A percentile compares a stretch with the other conserved stretches of the same genome.
Conservation (phyloP, 2,329 filamentous ascomycete species). For the Colletotrichum destructivum region DNA sequence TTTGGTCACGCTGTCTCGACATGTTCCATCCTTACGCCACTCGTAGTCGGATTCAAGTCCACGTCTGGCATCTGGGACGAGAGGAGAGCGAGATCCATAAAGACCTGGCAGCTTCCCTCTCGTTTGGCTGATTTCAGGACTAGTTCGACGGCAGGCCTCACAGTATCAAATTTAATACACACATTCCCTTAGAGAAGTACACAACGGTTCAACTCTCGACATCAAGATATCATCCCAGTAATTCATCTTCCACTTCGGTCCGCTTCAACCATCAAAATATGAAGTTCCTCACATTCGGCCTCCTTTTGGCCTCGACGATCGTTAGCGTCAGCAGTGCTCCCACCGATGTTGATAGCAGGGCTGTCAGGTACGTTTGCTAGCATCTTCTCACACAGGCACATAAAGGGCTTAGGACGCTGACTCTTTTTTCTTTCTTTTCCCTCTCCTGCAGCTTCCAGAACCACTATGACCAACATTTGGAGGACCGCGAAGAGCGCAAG, state of each 20-base stretch:
- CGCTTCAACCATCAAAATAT: conserved; percentile 39
- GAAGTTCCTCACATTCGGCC: conserved; percentile 35
- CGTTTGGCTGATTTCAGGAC: not conserved
- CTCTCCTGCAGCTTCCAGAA: not conserved
- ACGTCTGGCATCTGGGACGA: conserved; percentile 3
- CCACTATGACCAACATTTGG: conserved; percentile 34
- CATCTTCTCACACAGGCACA: not conserved
- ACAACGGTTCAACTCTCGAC: conserved; percentile 10
- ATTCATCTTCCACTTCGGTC: conserved; percentile 16
- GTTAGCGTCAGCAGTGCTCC: conserved; percentile 42
- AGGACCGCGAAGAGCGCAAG: conserved; percentile 32
- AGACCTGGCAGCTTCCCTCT: conserved; percentile 7
- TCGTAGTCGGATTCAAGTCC: conserved; percentile 6
- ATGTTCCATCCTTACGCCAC: conserved; percentile 33
- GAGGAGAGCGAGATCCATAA: conserved; percentile 28
- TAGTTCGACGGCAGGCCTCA: conserved; percentile 37
- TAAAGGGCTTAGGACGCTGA: not conserved
- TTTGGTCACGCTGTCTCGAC: conserved; percentile 27
- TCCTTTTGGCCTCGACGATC: conserved; percentile 38
- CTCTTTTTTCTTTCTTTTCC: not conserved
- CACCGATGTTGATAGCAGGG: conserved; percentile 37
- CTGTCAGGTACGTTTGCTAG: conserved; percentile 29
- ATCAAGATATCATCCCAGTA: conserved; percentile 3
- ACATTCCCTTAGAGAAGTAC: conserved; percentile 33
- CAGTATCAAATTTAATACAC: conserved; percentile 28